Base-by-base conservation (phyloP, 345 rosid species). In the Cochlearia excelsa region DNA sequence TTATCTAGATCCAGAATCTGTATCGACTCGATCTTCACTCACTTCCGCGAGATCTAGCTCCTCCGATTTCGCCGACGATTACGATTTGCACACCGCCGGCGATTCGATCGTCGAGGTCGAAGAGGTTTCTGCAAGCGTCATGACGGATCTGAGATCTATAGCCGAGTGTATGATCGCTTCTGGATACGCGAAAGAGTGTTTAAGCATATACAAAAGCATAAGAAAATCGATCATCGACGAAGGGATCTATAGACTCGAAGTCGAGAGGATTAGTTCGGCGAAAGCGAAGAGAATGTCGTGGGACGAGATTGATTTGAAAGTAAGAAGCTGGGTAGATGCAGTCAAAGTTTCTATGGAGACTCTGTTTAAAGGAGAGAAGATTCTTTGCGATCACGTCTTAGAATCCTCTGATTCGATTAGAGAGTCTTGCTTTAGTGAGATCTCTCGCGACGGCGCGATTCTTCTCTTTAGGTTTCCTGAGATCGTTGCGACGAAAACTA, bases 111-210 rank as follows among this genome's bases (percentile, higher is more conserved):
- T 76, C 0, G 86, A 85, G 40, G 71, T 79, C 0, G 88, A 83
- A 54, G 85, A 78, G 23, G 84, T 60, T 26, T 76, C 92, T 6
- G 55, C 60, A 3, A 33, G 33, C 3, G 86, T 65, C 40, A 85
- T 84, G 91, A 59, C 80, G 39, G 91, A 88, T 62, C 74, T 92
- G 44, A 80, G 63, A 74, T 70, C 80, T 16, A 84, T 92, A 2
- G 95, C 95, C 2, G 97, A 92, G 59, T 86, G 95, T 62, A 92
- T 92, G 98, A 85, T 88, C 44, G 57, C 63, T 35, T 65, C 86
- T 6, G 98, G 98, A 23, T 92, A 84, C 42, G 74, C 80, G 9
- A 81, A 80, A 65, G 98, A 92, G 74, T 92, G 97, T 62, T 8
- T 81, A 16, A 57, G 59, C 50, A 68, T 81, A 1, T 92, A 92